Conservation (phyloP, 768 basidiomycete genomes). For the Lentinula detonsa region DNA sequence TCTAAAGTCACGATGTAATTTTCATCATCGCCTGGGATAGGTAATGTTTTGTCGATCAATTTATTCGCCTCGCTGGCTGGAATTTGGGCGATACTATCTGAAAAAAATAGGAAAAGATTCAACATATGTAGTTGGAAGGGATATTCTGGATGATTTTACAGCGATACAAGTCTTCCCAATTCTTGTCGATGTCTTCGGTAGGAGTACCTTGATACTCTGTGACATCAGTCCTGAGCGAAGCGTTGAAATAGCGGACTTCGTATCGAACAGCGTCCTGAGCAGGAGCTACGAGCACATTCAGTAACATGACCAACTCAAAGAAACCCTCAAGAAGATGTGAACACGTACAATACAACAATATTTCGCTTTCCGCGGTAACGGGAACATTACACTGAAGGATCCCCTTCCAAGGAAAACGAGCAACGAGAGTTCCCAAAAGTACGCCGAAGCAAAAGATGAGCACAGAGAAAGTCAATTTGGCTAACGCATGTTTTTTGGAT, state of each 20-base stretch:
- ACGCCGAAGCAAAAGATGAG: not conserved
- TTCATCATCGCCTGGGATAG: conserved; percentile 17
- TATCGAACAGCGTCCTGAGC: not conserved
- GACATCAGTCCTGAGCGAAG: not conserved
- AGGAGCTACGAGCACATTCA: not conserved
- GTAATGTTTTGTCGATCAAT: not conserved
- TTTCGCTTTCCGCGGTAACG: not conserved
- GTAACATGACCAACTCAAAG: not conserved
- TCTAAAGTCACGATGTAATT: conserved; percentile 19
- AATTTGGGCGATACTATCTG: not conserved
- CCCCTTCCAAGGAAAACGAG: not conserved
- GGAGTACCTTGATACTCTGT: not conserved
- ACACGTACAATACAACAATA: not conserved
- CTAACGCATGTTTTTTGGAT: not conserved
- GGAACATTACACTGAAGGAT: not conserved
- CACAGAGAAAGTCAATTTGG: not conserved
- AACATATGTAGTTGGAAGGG: too few relatives aligned
- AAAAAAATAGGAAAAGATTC: not conserved
- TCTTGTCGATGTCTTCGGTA: conserved; percentile 1
- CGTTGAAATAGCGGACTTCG: not conserved
- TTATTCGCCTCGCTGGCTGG: not conserved
- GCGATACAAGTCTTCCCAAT: conserved; percentile 4
- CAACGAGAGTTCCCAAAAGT: not conserved
- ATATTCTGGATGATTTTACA: not conserved
- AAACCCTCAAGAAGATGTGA: not conserved